Evolutionary conservation across 257 asterid species (phyloP).

Genomic region (Solanum ahanhuiri): DNA sequence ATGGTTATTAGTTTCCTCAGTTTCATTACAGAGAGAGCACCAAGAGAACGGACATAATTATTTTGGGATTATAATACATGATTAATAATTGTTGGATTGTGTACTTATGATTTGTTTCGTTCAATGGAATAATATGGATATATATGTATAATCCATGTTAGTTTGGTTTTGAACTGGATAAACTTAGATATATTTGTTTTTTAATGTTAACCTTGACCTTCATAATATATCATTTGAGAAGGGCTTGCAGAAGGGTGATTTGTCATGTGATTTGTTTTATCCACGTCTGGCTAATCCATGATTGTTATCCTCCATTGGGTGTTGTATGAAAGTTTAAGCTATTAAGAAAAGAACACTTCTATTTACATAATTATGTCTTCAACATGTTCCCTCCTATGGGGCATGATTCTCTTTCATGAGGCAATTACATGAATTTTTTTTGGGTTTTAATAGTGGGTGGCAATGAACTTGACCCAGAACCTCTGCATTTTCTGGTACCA

Average conservation of each 20-base stretch:
- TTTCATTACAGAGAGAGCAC: no score
- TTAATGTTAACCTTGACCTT: not conserved
- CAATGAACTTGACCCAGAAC: not conserved
- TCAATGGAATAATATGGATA: not conserved
- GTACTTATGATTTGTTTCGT: not conserved
- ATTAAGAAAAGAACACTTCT: not conserved
- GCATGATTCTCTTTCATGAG: not conserved
- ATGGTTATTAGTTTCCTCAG: no score
- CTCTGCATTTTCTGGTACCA: not conserved
- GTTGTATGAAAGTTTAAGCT: not conserved
- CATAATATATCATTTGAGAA: not conserved
- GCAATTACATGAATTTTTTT: not conserved
- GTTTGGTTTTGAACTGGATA: not conserved
- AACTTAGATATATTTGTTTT: not conserved
- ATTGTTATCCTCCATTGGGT: not conserved
- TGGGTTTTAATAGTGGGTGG: not conserved
- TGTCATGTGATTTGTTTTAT: not conserved
- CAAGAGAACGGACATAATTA: not conserved
- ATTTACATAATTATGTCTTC: not conserved
- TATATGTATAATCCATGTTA: not conserved
- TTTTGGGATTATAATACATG: not conserved
- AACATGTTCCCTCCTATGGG: not conserved
- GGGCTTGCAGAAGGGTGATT: not conserved
- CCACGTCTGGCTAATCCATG: no score
- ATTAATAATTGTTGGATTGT: not conserved